Base-by-base conservation (phyloP, 2,329 filamentous ascomycete genomes). In the Stachybotrys echinatus region DNA sequence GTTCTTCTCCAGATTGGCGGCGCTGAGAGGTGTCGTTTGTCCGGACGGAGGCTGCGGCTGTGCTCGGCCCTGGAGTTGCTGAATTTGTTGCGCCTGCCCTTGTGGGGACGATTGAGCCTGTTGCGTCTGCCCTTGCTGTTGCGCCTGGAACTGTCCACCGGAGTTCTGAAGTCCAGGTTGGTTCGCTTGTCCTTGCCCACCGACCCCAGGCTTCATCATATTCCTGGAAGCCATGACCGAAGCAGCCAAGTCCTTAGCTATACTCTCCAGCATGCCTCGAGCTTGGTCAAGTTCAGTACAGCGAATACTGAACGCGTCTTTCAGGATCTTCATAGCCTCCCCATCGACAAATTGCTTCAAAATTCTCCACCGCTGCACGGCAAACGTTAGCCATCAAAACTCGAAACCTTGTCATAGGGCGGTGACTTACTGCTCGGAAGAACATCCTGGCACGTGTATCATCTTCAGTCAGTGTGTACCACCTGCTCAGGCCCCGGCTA, bases 311-410 rank as follows among this genome's bases (percentile, higher is more conserved):
- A 85, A 79, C 3, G 61, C 64, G 6, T 74, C 68, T 53, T 74
- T 79, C 12, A 74, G 63, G 2, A 65, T 64, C 3, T 60, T 66
- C 69, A 77, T 72, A 45, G 66, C 63, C 2, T 77, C 73, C 14
- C 72, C 73, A 50, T 81, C 75, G 5, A 62, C 58, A 52, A 81
- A 84, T 57, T 85, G 81, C 42, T 71, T 73, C 1, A 72, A 56
- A 27, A 84, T 67, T 12, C 77, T 77, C 23, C 72, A 64, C 52
- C 80, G 77, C 80, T 84, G 57, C 39, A 6, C 27, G 14, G 8
- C 39, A 31, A 3, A 51, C n/a, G 60, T 76, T 62, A 76, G 69
- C 53, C 51, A 47, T 17, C 10, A 31, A 14, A 22, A 18, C 22
- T 47, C 19, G 6, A 43, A 23, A 45, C 17, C 39, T 34, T 20